Conservation (phyloP, 805 yeast genomes). For the Spathaspora hagerdaliae region DNA sequence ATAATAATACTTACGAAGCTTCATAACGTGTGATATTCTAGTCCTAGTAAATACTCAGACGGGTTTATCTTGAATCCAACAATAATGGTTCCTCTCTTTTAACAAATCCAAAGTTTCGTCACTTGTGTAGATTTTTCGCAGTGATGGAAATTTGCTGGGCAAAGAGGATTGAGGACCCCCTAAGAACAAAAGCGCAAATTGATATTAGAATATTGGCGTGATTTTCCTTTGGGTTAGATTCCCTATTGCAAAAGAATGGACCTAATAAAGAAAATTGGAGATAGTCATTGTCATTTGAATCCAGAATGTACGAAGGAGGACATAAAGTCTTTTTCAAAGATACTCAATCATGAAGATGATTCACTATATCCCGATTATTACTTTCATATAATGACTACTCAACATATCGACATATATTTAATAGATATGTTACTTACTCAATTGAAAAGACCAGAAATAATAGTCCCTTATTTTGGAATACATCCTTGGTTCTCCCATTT, state of each 20-base stretch:
- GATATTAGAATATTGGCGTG: too few relatives aligned
- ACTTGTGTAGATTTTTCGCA: too few relatives aligned
- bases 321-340: constrained; percentile 7
- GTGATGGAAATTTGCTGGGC: too few relatives aligned
- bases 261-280: constrained; percentile 9
- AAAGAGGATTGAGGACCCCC: too few relatives aligned
- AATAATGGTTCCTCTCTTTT: too few relatives aligned
- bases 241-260: background rate
- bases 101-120: too few relatives aligned
- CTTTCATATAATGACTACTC: constrained; percentile 38
- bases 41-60: too few relatives aligned
- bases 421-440: constrained; percentile 15
- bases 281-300: constrained; percentile 36
- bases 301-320: constrained; percentile 9
- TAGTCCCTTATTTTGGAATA: constrained; percentile 59
- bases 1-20: too few relatives aligned
- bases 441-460: constrained; percentile 7
- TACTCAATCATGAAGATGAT: constrained; percentile 6
- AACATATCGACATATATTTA: constrained; percentile 28
- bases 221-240: too few relatives aligned
- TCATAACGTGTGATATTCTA: too few relatives aligned
- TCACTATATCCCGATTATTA: constrained; percentile 3
- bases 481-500: constrained; percentile 93
- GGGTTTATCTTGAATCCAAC: too few relatives aligned
- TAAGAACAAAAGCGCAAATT: too few relatives aligned